phyloP scores from a whole-genome alignment of 2,329 filamentous ascomycete genomes.

The Colletotrichum sojae region DNA sequence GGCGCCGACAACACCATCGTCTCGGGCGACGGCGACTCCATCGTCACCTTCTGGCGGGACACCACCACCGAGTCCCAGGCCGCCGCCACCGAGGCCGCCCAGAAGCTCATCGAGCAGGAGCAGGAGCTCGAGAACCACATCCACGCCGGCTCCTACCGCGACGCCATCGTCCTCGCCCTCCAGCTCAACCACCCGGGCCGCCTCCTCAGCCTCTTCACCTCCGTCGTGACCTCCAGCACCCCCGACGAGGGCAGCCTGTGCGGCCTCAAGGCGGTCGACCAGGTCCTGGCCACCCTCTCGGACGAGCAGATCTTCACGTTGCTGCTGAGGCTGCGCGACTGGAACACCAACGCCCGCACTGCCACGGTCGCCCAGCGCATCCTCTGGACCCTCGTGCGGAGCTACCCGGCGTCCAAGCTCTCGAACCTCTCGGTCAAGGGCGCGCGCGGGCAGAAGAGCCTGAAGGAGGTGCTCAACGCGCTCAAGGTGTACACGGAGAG shows the following conservation, averaged over 20 bases:
- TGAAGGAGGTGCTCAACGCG: conserved; percentile 90
- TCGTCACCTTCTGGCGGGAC: conserved; percentile 95
- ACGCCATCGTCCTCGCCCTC: conserved; percentile 92
- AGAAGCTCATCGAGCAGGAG: conserved; percentile 90
- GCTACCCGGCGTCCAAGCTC: conserved; percentile 84
- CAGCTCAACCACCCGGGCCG: conserved; percentile 95
- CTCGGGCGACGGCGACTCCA: conserved; percentile 92
- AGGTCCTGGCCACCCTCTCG: conserved; percentile 83
- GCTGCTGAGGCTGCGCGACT: conserved; percentile 87
- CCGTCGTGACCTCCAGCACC: conserved; percentile 76
- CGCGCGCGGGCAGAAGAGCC: conserved; percentile 71
- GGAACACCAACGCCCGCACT: conserved; percentile 96
- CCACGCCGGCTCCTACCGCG: conserved; percentile 86
- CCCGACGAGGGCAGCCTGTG: conserved; percentile 75
- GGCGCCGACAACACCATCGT: conserved; percentile 80
- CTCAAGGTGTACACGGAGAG: conserved; percentile 91
- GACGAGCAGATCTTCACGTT: conserved; percentile 90
- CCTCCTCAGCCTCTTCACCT: conserved; percentile 85
- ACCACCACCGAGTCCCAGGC: conserved; percentile 86
- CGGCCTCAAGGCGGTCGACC: conserved; percentile 81
- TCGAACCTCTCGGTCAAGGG: conserved; percentile 76
- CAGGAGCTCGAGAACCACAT: conserved; percentile 96
- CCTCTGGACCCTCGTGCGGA: conserved; percentile 82
- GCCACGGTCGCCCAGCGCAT: conserved; percentile 89
- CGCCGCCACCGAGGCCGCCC: conserved; percentile 79